A percentile compares a stretch with the other conserved stretches of the same genome.
Evolutionary conservation across 352 stramenopile species (phyloP).

Genomic region (Phytophthora kernoviae): DNA sequence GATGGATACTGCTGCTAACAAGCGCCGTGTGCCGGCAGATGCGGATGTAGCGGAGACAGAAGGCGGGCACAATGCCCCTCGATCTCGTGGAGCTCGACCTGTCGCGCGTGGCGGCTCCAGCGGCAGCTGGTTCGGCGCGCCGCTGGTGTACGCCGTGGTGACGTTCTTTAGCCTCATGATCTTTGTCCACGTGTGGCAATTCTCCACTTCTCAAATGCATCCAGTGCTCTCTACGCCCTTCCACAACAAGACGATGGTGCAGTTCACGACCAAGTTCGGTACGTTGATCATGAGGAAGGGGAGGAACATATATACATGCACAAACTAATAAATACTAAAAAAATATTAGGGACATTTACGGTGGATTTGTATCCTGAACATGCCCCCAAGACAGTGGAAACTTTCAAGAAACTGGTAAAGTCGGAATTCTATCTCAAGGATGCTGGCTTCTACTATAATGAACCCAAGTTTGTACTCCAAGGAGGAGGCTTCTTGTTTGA

Average conservation of each 20-base stretch:
- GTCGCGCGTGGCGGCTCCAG: conserved; percentile 6
- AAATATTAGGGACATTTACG: conserved; percentile 60
- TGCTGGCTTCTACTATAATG: conserved; percentile 87
- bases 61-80: conserved; percentile 2
- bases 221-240: conserved; percentile 65
- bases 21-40: conserved; percentile 33
- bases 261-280: conserved; percentile 83
- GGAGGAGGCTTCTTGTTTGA: conserved; percentile 74
- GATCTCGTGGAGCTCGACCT: conserved; percentile 6
- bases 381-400: conserved; percentile 72
- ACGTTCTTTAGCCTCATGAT: conserved; percentile 64
- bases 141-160: conserved; percentile 46
- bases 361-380: conserved; percentile 82
- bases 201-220: conserved; percentile 45
- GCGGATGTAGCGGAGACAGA: conserved; percentile 23
- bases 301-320: neutral
- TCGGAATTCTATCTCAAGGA: conserved; percentile 70
- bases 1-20: conserved; percentile 32
- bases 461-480: conserved; percentile 81
- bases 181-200: conserved; percentile 68
- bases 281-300: conserved; percentile 7
- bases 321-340: neutral
- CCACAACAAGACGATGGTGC: conserved; percentile 82
- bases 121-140: conserved; percentile 43
- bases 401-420: conserved; percentile 72